These are phyloP conservation scores for Alternaria atra DNA, from an alignment of 2,329 filamentous ascomycete species.

Conservation along the genomic window DNA sequence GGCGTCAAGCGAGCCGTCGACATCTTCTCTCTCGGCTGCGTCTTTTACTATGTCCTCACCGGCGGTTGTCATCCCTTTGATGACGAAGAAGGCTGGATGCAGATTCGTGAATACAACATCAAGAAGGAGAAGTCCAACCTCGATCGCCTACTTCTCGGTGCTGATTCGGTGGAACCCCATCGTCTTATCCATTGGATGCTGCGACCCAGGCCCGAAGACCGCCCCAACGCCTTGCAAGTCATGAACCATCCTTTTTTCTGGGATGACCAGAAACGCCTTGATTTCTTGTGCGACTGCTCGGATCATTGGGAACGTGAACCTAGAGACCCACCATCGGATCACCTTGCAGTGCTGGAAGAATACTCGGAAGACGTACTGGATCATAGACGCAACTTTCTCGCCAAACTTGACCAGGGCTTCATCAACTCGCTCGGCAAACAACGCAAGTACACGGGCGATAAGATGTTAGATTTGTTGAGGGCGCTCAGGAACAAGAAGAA, in stretches of 20 bases:
- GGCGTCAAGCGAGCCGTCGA: conserved; percentile 95
- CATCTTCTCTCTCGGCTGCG: conserved; percentile 94
- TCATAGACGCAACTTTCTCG: conserved; percentile 78
- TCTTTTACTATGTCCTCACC: conserved; percentile 99
- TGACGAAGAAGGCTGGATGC: conserved; percentile 91
- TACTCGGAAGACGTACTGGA: conserved; percentile 57
- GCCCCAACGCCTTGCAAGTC: conserved; percentile 79
- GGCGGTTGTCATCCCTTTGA: conserved; percentile 93
- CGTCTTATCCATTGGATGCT: conserved; percentile 88
- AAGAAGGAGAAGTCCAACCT: conserved; percentile 85
- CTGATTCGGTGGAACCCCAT: conserved; percentile 85
- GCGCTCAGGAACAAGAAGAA: conserved; percentile 96
- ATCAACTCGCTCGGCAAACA: conserved; percentile 92
- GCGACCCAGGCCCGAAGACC: conserved; percentile 68
- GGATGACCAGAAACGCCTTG: conserved; percentile 84
- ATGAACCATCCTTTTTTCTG: conserved; percentile 98
- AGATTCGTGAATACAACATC: conserved; percentile 86
- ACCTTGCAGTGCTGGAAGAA: conserved; percentile 68
- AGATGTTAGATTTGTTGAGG: conserved; percentile 84
- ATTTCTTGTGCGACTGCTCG: conserved; percentile 94
- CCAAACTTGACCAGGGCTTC: conserved; percentile 78
- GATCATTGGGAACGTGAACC: conserved; percentile 96
- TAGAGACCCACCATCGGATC: conserved; percentile 78
- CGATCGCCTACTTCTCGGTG: conserved; percentile 77
- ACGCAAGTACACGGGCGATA: conserved; percentile 87